Conservation (phyloP, 1,139 yeast species). For the Suhomyces atakaporum region DNA sequence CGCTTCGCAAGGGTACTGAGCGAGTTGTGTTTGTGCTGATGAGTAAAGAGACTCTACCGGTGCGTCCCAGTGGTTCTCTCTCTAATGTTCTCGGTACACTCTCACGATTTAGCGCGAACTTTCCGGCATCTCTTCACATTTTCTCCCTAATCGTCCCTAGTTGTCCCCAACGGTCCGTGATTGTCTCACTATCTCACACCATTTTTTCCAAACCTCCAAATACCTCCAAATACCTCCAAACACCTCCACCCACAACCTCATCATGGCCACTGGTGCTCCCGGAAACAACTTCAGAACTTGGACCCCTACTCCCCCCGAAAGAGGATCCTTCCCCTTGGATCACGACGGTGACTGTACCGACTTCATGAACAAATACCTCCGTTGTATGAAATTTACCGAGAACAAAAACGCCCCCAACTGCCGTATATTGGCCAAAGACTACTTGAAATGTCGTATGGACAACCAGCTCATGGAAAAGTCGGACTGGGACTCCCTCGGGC, state of each 20-base stretch:
- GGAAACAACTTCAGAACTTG: constrained; percentile 48
- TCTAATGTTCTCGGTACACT: too few species aligned
- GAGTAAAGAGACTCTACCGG: too few species aligned
- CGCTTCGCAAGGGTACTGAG: too few species aligned
- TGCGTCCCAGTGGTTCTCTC: too few species aligned
- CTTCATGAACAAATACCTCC: constrained; percentile 72
- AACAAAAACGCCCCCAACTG: constrained; percentile 91
- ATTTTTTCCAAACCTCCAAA: constrained; percentile 2
- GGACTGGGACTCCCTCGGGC: constrained; percentile 80
- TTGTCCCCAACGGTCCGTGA: too few species aligned
- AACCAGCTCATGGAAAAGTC: constrained; percentile 81
- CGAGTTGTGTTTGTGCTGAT: too few species aligned
- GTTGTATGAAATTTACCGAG: constrained; percentile 74
- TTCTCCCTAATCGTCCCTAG: too few species aligned
- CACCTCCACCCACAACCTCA: not conserved
- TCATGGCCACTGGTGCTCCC: constrained; percentile 25
- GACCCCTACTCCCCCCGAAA: constrained; percentile 91
- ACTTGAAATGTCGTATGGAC: constrained; percentile 88
- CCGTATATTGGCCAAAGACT: constrained; percentile 76
- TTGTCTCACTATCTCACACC: not conserved
- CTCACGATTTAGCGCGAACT: too few species aligned
- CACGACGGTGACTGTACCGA: constrained; percentile 84
- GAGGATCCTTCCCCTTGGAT: constrained; percentile 95
- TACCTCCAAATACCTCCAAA: not conserved
- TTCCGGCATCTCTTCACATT: too few species aligned